Percentiles rank a stretch among this genome's conserved stretches.
Conservation (phyloP, 2,329 filamentous ascomycete species). For the Neofusicoccum parvum region DNA sequence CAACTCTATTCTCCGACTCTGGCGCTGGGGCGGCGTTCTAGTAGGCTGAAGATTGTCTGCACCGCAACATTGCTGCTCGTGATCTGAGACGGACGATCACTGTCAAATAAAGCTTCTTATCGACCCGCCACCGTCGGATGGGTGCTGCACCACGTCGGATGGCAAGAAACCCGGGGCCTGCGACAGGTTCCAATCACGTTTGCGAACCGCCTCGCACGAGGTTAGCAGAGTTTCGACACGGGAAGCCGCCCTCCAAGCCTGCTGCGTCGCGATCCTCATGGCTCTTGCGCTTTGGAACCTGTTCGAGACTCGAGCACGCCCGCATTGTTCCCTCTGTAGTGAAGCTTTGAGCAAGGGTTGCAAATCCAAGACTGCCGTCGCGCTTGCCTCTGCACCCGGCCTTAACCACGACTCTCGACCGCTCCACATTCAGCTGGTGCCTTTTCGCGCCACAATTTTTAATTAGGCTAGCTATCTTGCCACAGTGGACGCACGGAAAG, state of each 20-base stretch:
- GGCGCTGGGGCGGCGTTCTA: neutral
- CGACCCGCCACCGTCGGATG: neutral
- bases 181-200: neutral
- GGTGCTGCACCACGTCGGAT: constrained; percentile 10
- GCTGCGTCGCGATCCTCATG: neutral
- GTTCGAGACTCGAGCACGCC: neutral
- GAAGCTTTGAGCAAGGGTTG: neutral
- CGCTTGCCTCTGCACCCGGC: neutral
- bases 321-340: neutral
- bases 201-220: neutral
- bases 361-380: neutral
- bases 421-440: neutral
- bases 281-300: neutral
- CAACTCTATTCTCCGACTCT: constrained; percentile 17
- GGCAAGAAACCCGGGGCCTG: neutral
- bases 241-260: neutral
- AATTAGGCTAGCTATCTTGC: neutral
- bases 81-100: constrained; percentile 12
- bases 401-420: neutral
- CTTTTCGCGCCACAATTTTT: neutral
- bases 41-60: neutral
- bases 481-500: neutral
- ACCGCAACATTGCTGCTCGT: neutral
- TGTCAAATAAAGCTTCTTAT: constrained; percentile 17
- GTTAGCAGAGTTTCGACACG: neutral